Percentiles rank a stretch among this genome's conserved stretches.
Evolutionary conservation across 2,329 filamentous ascomycete species (phyloP).

Genomic region (Pseudogymnoascus sp.): DNA sequence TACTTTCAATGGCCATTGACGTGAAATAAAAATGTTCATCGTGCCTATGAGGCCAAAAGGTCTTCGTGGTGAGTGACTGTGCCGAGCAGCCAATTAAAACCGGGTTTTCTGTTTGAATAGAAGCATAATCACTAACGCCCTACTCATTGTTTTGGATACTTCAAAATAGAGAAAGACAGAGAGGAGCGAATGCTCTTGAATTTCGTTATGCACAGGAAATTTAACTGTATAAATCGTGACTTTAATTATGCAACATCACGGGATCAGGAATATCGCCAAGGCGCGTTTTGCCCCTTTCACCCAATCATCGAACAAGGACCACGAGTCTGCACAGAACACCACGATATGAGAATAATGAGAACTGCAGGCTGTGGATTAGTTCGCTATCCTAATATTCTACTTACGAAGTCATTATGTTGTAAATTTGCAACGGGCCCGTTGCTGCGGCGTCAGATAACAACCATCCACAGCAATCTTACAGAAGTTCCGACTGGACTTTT

Average conservation of each 20-base stretch:
- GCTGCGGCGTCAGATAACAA: background rate
- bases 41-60: background rate
- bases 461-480: slow-evolving; percentile 12
- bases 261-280: background rate
- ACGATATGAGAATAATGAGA: background rate
- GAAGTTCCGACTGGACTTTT: slow-evolving; percentile 38
- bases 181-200: background rate
- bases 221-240: background rate
- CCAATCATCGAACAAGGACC: background rate
- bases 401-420: background rate
- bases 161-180: background rate
- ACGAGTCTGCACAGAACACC: background rate
- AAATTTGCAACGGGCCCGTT: background rate
- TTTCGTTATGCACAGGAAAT: background rate
- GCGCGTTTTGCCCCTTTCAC: background rate
- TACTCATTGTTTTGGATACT: background rate
- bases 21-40: background rate
- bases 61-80: background rate
- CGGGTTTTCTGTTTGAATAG: background rate
- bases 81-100: background rate
- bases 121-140: background rate
- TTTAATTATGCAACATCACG: background rate
- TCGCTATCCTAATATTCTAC: background rate
- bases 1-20: background rate
- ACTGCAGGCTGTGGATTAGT: background rate